Conservation (phyloP, 139 green algal genomes). For the Nannochloris sp. region DNA sequence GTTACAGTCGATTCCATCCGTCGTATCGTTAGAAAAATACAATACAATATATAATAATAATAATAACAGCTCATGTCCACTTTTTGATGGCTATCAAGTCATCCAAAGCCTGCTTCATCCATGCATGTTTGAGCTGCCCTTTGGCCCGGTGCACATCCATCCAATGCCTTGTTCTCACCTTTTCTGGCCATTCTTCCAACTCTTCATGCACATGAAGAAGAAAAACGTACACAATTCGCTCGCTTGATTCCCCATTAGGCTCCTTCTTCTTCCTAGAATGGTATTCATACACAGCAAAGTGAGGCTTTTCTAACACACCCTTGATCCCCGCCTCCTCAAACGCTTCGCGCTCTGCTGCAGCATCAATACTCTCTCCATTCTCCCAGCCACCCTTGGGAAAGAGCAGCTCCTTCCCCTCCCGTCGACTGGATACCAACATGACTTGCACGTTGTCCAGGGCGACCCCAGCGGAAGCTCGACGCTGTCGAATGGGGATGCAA, state of each 20-base stretch:
- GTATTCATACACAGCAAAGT: slow-evolving; percentile 56
- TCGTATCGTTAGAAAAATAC: slow-evolving; percentile 20
- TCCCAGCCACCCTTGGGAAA: slow-evolving; percentile 94
- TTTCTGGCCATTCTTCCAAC: slow-evolving; percentile 76
- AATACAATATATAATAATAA: slow-evolving; percentile 6
- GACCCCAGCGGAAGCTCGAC: not conserved
- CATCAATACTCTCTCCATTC: slow-evolving; percentile 74
- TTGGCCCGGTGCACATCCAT: too few relatives aligned
- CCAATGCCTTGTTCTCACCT: too few relatives aligned
- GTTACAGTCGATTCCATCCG: slow-evolving; percentile 38
- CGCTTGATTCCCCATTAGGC: slow-evolving; percentile 20
- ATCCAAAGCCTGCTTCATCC: slow-evolving; percentile 69
- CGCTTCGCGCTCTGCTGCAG: slow-evolving; percentile 72
- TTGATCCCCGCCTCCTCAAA: slow-evolving; percentile 87
- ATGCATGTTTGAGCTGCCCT: slow-evolving; percentile 37
- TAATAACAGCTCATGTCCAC: not conserved
- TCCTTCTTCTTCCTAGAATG: slow-evolving; percentile 13
- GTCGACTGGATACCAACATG: slow-evolving; percentile 63
- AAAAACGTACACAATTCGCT: slow-evolving; percentile 65
- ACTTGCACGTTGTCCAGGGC: slow-evolving; percentile 37
- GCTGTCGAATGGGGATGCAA: slow-evolving; percentile 67
- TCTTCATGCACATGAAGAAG: slow-evolving; percentile 74
- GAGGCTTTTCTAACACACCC: slow-evolving; percentile 64
- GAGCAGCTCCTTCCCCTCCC: slow-evolving; percentile 54
- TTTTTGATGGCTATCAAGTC: not conserved